Conservation (phyloP, 2,329 filamentous ascomycete species). For the Chaetomiaceae sp. region DNA sequence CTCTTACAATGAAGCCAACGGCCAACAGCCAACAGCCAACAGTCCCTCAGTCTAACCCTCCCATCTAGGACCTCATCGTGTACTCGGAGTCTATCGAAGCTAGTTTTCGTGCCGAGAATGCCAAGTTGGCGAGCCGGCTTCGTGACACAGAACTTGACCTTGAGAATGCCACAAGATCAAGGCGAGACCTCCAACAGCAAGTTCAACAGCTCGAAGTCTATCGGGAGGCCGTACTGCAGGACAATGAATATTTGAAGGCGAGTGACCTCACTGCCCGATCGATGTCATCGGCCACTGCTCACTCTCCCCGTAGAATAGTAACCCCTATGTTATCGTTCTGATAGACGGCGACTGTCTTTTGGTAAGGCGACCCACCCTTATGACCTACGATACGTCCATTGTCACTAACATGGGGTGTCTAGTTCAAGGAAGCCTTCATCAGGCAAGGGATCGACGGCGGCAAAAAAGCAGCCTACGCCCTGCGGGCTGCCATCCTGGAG, state of each 20-base stretch:
- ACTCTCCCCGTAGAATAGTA: slow-evolving; percentile 38
- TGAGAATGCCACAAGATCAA: slow-evolving; percentile 43
- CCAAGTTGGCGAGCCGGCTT: slow-evolving; percentile 38
- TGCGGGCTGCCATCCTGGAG: slow-evolving; percentile 46
- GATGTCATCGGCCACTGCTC: background rate
- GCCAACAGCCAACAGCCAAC: too few relatives aligned
- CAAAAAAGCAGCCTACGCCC: slow-evolving; percentile 46
- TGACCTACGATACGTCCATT: background rate
- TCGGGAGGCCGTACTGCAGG: slow-evolving; percentile 34
- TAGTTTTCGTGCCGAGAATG: slow-evolving; percentile 42
- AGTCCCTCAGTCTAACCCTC: background rate
- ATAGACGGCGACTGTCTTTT: slow-evolving; percentile 61
- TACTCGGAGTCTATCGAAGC: slow-evolving; percentile 44
- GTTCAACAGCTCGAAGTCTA: slow-evolving; percentile 39
- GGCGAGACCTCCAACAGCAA: slow-evolving; percentile 48
- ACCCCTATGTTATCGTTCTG: slow-evolving; percentile 56
- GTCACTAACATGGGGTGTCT: slow-evolving; percentile 2
- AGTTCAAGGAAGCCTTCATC: slow-evolving; percentile 57
- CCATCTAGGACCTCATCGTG: slow-evolving; percentile 43
- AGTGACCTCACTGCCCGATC: too few relatives aligned
- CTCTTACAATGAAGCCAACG: too few relatives aligned
- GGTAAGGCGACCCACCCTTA: slow-evolving; percentile 38
- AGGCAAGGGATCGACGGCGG: slow-evolving; percentile 53
- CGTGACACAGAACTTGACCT: slow-evolving; percentile 47
- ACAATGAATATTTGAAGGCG: slow-evolving; percentile 41